Evolutionary conservation across 805 yeast genomes (phyloP).

Genomic region (Monosporozyma siamensis): DNA sequence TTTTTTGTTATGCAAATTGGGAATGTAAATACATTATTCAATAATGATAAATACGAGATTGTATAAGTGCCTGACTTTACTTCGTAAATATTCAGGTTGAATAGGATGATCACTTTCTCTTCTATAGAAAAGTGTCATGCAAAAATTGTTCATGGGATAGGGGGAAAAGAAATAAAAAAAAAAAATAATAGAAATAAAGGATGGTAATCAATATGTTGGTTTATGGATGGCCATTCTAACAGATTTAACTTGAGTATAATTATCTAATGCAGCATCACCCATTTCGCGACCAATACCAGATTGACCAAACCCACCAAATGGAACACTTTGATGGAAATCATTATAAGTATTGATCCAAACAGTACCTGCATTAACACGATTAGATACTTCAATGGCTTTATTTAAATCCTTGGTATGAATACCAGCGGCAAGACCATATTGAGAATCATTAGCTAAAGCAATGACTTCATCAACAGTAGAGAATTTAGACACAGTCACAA

Average conservation of each 20-base stretch:
- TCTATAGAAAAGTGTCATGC: neutral
- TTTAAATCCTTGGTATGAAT: conserved; percentile 68
- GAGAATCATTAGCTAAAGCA: conserved; percentile 65
- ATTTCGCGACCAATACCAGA: conserved; percentile 92
- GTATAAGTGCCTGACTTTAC: conserved; percentile 11
- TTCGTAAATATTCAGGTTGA: conserved; percentile 14
- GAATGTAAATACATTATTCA: conserved; percentile 17
- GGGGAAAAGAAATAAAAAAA: neutral
- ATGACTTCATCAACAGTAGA: conserved; percentile 75
- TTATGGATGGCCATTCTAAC: conserved; percentile 34
- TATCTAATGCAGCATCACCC: conserved; percentile 79
- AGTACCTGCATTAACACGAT: conserved; percentile 75
- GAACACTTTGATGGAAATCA: conserved; percentile 78
- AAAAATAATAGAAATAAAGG: neutral
- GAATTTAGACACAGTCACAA: conserved; percentile 76
- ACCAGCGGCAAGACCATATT: conserved; percentile 87
- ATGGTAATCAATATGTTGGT: neutral
- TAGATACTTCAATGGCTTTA: conserved; percentile 68
- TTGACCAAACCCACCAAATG: conserved; percentile 88
- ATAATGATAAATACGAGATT: conserved; percentile 12
- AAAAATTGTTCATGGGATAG: neutral
- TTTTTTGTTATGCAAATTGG: conserved; percentile 6
- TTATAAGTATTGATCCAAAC: conserved; percentile 88
- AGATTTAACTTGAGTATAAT: conserved; percentile 80
- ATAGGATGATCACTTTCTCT: conserved; percentile 1